Evolutionary conservation across 345 rosid genomes (phyloP).

Genomic region (Gossypium arboreum): DNA sequence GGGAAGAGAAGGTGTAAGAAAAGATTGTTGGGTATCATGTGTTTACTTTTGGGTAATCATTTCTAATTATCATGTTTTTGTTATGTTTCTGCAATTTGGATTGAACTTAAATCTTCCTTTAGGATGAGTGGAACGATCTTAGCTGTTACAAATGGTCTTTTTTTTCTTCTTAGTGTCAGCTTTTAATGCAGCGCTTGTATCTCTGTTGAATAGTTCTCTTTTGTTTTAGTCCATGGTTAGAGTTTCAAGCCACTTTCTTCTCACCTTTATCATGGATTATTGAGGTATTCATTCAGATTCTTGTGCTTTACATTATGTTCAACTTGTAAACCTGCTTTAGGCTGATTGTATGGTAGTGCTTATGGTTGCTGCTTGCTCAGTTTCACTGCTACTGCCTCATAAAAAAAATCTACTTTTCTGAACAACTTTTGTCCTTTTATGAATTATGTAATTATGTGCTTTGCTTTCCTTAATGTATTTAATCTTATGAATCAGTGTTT

Average conservation of each 20-base stretch:
- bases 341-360: not conserved
- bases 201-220: not conserved
- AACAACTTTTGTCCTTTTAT: not conserved
- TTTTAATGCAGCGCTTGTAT: not conserved
- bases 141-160: not conserved
- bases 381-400: not conserved
- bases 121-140: not conserved
- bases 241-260: not conserved
- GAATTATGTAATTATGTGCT: too few species aligned
- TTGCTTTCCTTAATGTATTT: too few species aligned
- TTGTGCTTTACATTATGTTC: not conserved
- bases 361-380: not conserved
- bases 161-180: not conserved
- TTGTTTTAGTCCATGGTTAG: not conserved
- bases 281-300: not conserved
- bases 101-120: conserved; percentile 8
- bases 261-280: not conserved
- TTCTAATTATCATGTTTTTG: not conserved
- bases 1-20: conserved; percentile 36
- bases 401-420: not conserved
- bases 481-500: not conserved
- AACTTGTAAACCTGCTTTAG: conserved; percentile 1
- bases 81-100: not conserved
- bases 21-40: not conserved
- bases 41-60: not conserved